Evolutionary conservation across 495 filamentous ascomycete genomes (phyloP), one percentile per base, ranked within the genome.

Genomic region (Aspergillus nanangensis): DNA sequence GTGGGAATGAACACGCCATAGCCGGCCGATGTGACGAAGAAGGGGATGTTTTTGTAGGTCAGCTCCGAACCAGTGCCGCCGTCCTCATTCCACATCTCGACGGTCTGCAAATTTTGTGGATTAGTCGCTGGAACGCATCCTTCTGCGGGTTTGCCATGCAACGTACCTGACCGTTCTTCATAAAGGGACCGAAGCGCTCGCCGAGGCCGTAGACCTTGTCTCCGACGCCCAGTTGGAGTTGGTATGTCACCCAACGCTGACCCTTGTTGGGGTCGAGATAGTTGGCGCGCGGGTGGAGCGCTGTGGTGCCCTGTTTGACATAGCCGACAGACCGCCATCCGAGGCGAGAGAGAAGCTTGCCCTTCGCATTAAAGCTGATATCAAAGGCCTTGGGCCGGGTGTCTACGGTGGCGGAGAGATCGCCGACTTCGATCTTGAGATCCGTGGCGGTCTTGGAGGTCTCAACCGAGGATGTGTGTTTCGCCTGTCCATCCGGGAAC

Each of bases 21-120:
- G 17, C 45, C 45, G 5, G 45, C 45, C 2, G 37, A 41, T 17
- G 45, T 48, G 17, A 48, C 29, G 37, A 48, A 48, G 45, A 48
- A 48, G 25, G 45, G 45, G 45, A 48, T 48, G 29, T 48, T 48
- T 19, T 48, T 48, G 36, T 48, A 48, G 1, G 45, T 48, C 8
- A 48, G 45, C 13, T 48, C 45, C 2, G 45, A 48, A n/a, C 45
- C 45, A 7, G 45, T 48, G 18, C 45, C 37, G 10, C 45, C 45
- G 36, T 48, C 45, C 20, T 48, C 45, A n/a, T 48, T 48, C 45
- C 45, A 48, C 25, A 41, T 48, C 17, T 48, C 45, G 27, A 48
- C 27, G 29, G 25, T 48, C 45, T 45, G 11, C 25, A 29, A 29
- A 29, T 11, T 7, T 7, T 11, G 25, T 11, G 5, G 7, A 11